Percentiles rank a stretch among this genome's conserved stretches.
Evolutionary conservation across 345 rosid genomes (phyloP).

Genomic region (Dipteronia dyeriana): DNA sequence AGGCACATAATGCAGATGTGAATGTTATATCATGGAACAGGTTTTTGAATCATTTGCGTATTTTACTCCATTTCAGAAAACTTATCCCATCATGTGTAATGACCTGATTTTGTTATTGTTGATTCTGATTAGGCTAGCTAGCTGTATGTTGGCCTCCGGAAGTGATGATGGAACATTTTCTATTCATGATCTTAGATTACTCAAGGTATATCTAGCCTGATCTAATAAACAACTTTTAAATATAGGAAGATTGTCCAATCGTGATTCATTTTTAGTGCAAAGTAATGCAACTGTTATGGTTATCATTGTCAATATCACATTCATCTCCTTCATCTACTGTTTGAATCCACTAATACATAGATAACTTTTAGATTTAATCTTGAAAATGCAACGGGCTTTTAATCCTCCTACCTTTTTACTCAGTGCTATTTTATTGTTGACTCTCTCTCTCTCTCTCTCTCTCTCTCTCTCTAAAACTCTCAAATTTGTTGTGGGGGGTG

Average conservation of each 20-base stretch:
- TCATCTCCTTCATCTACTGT: not conserved
- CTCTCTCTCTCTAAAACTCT: not conserved
- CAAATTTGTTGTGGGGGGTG: not conserved
- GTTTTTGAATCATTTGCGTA: constrained; percentile 33
- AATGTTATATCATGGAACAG: constrained; percentile 99
- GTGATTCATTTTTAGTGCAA: not conserved
- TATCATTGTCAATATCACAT: not conserved
- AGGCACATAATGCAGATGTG: constrained; percentile 91
- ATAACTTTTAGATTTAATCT: not conserved
- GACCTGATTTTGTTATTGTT: constrained; percentile 11
- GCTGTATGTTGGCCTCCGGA: constrained; percentile 94
- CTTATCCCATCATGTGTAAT: not conserved
- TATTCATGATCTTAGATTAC: constrained; percentile 81
- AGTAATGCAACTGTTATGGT: not conserved
- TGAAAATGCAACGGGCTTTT: not conserved
- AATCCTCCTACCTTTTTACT: not conserved
- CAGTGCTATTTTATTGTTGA: not conserved
- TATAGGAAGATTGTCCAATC: not conserved
- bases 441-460: not conserved
- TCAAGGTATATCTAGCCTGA: constrained; percentile 41
- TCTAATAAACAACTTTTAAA: not conserved
- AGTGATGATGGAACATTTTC: constrained; percentile 95
- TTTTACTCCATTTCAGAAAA: not conserved
- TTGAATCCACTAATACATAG: not conserved
- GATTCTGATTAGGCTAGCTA: constrained; percentile 65